A percentile compares a stretch with the other conserved stretches of the same genome.
These are phyloP conservation scores for Phaeodactylum tricornutum DNA, from an alignment of 108 stramenopile species.

Conservation along the genomic window DNA sequence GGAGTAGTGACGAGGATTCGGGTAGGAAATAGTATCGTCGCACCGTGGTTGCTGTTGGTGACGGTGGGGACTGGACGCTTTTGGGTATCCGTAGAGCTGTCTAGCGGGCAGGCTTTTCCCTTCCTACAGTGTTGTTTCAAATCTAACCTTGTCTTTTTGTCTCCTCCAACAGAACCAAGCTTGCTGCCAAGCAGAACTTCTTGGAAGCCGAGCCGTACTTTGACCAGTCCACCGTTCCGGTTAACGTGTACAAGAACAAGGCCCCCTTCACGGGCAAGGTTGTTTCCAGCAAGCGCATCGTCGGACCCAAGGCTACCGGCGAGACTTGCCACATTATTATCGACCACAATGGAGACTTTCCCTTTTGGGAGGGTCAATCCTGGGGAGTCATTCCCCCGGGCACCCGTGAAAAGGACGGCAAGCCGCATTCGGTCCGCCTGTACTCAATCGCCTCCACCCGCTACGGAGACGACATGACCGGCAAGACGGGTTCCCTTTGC, in stretches of 20 bases:
- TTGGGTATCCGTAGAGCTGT: neutral
- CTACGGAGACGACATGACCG: constrained; percentile 96
- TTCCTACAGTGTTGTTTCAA: neutral
- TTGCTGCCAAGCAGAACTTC: constrained; percentile 84
- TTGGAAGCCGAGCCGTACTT: constrained; percentile 93
- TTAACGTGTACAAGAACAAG: constrained; percentile 97
- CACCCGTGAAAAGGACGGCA: constrained; percentile 87
- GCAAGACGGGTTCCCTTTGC: constrained; percentile 91
- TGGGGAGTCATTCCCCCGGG: constrained; percentile 97
- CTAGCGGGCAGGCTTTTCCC: neutral
- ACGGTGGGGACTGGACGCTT: neutral
- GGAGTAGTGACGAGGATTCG: neutral
- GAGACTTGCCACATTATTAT: constrained; percentile 99
- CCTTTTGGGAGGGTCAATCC: constrained; percentile 98
- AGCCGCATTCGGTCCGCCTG: constrained; percentile 92
- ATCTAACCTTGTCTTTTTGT: constrained; percentile 1
- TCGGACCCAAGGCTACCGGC: constrained; percentile 93
- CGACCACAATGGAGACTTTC: constrained; percentile 95
- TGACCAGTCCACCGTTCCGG: constrained; percentile 83
- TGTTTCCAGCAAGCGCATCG: constrained; percentile 94
- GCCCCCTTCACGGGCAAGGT: constrained; percentile 93
- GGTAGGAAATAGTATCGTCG: neutral
- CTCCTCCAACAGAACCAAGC: constrained; percentile 20
- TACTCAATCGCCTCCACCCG: constrained; percentile 97
- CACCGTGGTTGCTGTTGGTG: neutral